Base-by-base conservation (phyloP, 768 basidiomycete genomes). In the Collybia nuda region DNA sequence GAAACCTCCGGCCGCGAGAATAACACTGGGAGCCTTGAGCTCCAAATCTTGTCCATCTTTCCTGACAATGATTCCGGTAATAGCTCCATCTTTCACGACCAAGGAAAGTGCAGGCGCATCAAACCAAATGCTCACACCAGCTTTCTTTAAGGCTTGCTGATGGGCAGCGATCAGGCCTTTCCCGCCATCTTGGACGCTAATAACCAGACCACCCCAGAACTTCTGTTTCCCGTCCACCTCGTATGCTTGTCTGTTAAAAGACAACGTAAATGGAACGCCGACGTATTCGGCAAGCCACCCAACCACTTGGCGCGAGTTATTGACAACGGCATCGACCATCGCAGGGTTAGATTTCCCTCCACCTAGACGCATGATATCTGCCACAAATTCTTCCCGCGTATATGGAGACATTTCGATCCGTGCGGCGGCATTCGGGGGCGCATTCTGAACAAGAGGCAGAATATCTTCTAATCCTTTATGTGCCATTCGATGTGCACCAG, bases 171-270 rank as follows among this genome's bases (percentile, higher is more conserved):
- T 83, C 9, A 88, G 65, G 1, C 86, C 85, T 60, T 86, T 88
- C 9, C 86, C 86, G 2, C 85, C 85, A 35, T 80, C 79, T 47
- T 78, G 71, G n/a, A 81, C 79, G 55, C 77, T 75, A 21, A 86
- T 71, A 7, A 77, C 82, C 66, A 88, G 66, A 5, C 85, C 86
- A 18, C 86, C 85, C 85, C 85, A 88, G 58, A 88, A 88, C 53
- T 75, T 82, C 55, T 82, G 78, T 49, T 78, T 70, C 36, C 83
- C 84, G 18, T 76, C 66, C 23, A 86, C 78, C 47, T 81, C 75
- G 63, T 86, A 88, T 8, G 86, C 85, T 60, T 88, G 85, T 8
- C 85, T 71, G 59, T 86, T 74, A 61, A 84, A 84, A 5, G 84
- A 75, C 18, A 87, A 65, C 19, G 65, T 65, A 65, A 85, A 88